Evolutionary conservation across 2,329 filamentous ascomycete species (phyloP).

Genomic region (Knoxdaviesia proteae): DNA sequence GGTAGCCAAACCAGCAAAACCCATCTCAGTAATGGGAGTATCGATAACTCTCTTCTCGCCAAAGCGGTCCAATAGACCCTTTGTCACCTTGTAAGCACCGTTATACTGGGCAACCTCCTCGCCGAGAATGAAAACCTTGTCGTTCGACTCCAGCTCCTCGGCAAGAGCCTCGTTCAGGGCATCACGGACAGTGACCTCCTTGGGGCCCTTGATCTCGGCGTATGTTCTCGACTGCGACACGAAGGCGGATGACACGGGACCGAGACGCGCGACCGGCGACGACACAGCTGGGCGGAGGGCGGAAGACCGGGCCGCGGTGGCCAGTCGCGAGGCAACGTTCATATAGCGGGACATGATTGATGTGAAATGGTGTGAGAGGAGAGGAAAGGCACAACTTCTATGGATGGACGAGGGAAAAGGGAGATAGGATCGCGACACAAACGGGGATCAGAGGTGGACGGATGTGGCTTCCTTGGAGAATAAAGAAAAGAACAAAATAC

Average conservation of each 20-base stretch:
- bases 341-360: slow-evolving; percentile 5
- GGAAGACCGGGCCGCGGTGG: slow-evolving; percentile 3
- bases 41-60: slow-evolving; percentile 96
- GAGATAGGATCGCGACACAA: no score
- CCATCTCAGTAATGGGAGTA: slow-evolving; percentile 93
- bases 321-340: slow-evolving; percentile 2
- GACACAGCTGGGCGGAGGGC: slow-evolving; percentile 1
- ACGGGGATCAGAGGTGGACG: no score
- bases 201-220: slow-evolving; percentile 39
- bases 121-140: slow-evolving; percentile 87
- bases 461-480: no score
- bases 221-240: slow-evolving; percentile 28
- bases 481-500: not conserved
- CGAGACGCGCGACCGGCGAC: slow-evolving; percentile 1
- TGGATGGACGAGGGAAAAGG: not conserved
- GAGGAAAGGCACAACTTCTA: not conserved
- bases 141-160: slow-evolving; percentile 86
- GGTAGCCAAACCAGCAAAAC: slow-evolving; percentile 82
- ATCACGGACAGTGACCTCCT: slow-evolving; percentile 94
- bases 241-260: slow-evolving; percentile 1
- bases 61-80: slow-evolving; percentile 90
- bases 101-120: slow-evolving; percentile 99
- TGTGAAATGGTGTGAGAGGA: not conserved
- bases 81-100: slow-evolving; percentile 98
- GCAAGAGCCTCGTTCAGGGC: slow-evolving; percentile 94